Evolutionary conservation across 352 stramenopile genomes (phyloP).

Genomic region (Phytophthora palmivora): DNA sequence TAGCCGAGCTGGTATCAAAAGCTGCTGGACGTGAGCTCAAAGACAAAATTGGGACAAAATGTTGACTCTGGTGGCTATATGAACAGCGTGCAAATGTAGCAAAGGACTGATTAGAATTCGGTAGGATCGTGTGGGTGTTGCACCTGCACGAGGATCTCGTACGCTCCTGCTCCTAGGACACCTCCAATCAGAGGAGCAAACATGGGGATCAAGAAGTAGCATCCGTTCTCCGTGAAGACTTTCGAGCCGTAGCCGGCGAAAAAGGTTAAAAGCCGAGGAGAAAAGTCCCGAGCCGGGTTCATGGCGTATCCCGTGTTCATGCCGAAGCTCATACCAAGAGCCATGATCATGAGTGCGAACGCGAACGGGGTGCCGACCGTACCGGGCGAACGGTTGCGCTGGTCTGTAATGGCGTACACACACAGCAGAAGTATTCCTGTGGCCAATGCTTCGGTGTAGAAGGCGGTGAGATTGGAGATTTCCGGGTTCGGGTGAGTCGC

Average conservation of each 20-base stretch:
- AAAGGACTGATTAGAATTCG: conserved; percentile 10
- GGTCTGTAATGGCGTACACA: conserved; percentile 63
- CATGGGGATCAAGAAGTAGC: conserved; percentile 75
- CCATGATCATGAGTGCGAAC: conserved; percentile 63
- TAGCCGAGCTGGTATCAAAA: no score
- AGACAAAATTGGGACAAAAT: no score
- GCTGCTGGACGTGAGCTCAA: no score
- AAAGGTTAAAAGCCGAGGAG: conserved; percentile 48
- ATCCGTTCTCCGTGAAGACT: conserved; percentile 55
- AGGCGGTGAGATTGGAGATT: conserved; percentile 54
- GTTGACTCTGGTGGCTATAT: not conserved
- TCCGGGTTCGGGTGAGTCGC: conserved; percentile 54
- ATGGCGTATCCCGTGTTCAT: conserved; percentile 54
- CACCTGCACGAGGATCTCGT: conserved; percentile 59
- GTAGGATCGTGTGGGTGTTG: conserved; percentile 48
- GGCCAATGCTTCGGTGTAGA: conserved; percentile 63
- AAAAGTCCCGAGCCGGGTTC: conserved; percentile 59
- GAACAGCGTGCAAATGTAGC: no score
- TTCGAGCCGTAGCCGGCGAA: conserved; percentile 63
- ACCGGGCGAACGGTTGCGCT: conserved; percentile 52
- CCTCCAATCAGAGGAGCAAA: conserved; percentile 55
- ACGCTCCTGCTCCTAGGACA: conserved; percentile 48
- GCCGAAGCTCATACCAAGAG: conserved; percentile 68
- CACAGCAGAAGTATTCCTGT: conserved; percentile 62
- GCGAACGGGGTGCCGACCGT: conserved; percentile 46